Percentiles rank a stretch among this genome's conserved stretches.
phyloP scores from a whole-genome alignment of 768 basidiomycete genomes.

The Tulasnella sp. region DNA sequence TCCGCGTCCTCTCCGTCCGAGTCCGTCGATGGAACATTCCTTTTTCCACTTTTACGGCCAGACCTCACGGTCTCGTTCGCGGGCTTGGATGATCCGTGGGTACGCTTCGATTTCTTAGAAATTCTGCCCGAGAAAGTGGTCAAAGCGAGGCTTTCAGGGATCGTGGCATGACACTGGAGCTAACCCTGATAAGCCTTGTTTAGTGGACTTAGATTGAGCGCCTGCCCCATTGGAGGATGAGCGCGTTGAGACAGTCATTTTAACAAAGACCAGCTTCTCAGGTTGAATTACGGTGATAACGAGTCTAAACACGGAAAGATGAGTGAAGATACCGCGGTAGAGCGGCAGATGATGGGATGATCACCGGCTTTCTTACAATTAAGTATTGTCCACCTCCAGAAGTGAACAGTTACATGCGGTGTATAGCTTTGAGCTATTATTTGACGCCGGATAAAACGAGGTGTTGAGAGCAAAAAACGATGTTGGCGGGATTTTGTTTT shows the following conservation, averaged over 20 bases:
- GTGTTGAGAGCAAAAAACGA: not conserved
- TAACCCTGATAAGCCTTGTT: too few relatives aligned
- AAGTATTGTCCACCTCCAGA: not conserved
- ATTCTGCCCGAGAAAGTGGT: not conserved
- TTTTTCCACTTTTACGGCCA: not conserved
- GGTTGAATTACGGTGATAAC: not conserved
- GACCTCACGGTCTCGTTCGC: not conserved
- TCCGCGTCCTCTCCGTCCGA: not conserved
- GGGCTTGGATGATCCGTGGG: not conserved
- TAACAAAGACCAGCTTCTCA: not conserved
- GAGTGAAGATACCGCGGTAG: slow-evolving; percentile 6
- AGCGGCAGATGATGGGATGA: not conserved
- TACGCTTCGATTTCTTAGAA: not conserved
- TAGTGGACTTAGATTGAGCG: not conserved
- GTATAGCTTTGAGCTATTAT: slow-evolving; percentile 14
- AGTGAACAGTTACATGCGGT: not conserved
- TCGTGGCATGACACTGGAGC: too few relatives aligned
- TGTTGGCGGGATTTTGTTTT: not conserved
- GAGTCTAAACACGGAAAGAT: not conserved
- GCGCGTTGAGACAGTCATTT: not conserved
- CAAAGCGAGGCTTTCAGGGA: not conserved
- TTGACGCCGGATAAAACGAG: not conserved
- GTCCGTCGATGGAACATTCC: slow-evolving; percentile 5
- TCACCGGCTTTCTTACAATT: not conserved
- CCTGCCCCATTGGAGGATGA: not conserved